phyloP scores from a whole-genome alignment of 495 filamentous ascomycete genomes.

The Aspergillus sparsus region DNA sequence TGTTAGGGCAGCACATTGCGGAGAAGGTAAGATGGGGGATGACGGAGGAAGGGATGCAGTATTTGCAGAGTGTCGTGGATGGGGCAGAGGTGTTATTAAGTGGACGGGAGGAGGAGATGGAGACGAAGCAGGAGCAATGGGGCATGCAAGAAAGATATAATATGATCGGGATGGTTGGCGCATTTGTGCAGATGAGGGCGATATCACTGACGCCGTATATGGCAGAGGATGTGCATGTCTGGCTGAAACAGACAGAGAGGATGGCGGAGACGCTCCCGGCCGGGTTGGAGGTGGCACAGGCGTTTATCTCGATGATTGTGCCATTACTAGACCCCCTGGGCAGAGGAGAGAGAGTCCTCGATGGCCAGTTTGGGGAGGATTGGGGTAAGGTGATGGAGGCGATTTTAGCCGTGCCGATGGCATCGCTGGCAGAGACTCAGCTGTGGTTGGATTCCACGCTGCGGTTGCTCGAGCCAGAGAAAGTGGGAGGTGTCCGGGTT shows the following conservation, averaged over 20 bases:
- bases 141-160: not conserved
- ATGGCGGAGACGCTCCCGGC: not conserved
- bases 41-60: not conserved
- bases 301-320: not conserved
- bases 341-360: not conserved
- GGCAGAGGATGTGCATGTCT: not conserved
- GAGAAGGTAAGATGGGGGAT: not conserved
- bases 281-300: not conserved
- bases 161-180: not conserved
- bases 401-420: not conserved
- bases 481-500: not conserved
- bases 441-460: not conserved
- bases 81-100: not conserved
- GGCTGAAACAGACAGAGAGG: not conserved
- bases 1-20: not conserved
- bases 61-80: not conserved
- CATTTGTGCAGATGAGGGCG: not conserved
- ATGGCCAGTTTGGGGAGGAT: not conserved
- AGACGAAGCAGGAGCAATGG: too few relatives aligned
- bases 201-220: constrained; percentile 4
- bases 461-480: constrained; percentile 1
- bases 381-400: not conserved
- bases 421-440: not conserved
- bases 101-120: not conserved
- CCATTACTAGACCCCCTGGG: not conserved